phyloP scores from a whole-genome alignment of 2,329 filamentous ascomycete genomes.

The Westerdykella ornata region DNA sequence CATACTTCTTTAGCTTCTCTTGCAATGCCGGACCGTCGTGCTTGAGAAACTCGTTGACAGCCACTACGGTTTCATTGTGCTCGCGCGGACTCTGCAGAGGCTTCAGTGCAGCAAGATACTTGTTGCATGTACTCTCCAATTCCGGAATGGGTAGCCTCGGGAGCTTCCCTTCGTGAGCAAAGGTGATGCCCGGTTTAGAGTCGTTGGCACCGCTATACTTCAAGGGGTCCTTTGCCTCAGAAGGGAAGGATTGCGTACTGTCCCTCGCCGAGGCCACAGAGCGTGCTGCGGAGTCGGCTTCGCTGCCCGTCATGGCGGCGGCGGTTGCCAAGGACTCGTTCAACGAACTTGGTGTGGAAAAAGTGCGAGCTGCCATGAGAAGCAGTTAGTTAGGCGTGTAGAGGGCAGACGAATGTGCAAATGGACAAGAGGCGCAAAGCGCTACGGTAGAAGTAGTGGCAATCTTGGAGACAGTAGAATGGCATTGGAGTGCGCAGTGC shows the following conservation, averaged over 20 bases:
- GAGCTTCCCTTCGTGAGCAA: slow-evolving; percentile 78
- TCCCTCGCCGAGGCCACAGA: slow-evolving; percentile 51
- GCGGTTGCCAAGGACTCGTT: slow-evolving; percentile 57
- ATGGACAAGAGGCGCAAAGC: slow-evolving; percentile 80
- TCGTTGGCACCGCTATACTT: slow-evolving; percentile 47
- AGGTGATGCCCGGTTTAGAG: slow-evolving; percentile 70
- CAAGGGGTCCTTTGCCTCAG: slow-evolving; percentile 44
- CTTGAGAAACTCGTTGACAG: slow-evolving; percentile 75
- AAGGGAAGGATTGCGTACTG: slow-evolving; percentile 43
- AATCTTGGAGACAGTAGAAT: slow-evolving; percentile 75
- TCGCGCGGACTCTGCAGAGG: slow-evolving; percentile 77
- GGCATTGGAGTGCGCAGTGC: slow-evolving; percentile 58
- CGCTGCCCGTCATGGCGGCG: slow-evolving; percentile 31
- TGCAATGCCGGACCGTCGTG: slow-evolving; percentile 78
- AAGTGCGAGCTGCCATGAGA: slow-evolving; percentile 61
- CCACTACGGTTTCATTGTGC: slow-evolving; percentile 71
- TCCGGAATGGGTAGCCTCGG: slow-evolving; percentile 92
- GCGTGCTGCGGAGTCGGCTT: slow-evolving; percentile 34
- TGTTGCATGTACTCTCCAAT: slow-evolving; percentile 67
- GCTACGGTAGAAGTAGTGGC: slow-evolving; percentile 89
- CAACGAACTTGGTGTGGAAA: slow-evolving; percentile 65
- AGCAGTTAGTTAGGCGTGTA: slow-evolving; percentile 58
- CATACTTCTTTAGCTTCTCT: slow-evolving; percentile 84
- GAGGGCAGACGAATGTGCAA: slow-evolving; percentile 67
- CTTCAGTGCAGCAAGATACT: slow-evolving; percentile 70